phyloP scores from a whole-genome alignment of 345 rosid species.

The Aegle marmelos region DNA sequence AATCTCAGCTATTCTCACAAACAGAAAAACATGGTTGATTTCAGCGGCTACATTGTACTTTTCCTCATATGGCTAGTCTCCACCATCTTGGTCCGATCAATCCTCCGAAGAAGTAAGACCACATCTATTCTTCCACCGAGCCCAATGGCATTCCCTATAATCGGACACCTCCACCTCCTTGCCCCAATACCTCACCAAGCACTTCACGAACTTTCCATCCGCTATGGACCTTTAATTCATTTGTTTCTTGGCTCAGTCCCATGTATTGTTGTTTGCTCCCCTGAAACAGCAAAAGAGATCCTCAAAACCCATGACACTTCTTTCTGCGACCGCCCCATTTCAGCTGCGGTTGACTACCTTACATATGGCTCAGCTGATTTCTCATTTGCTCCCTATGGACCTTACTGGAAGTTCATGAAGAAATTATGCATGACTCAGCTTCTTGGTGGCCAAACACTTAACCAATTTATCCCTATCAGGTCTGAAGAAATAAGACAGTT shows the following conservation, averaged over 20 bases:
- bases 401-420: slow-evolving; percentile 74
- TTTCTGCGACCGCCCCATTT: slow-evolving; percentile 41
- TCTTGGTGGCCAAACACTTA: slow-evolving; percentile 38
- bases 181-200: slow-evolving; percentile 58
- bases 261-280: slow-evolving; percentile 53
- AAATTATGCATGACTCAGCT: slow-evolving; percentile 51
- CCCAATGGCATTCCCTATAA: slow-evolving; percentile 50
- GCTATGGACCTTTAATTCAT: slow-evolving; percentile 57
- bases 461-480: slow-evolving; percentile 19
- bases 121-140: slow-evolving; percentile 41
- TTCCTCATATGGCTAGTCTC: slow-evolving; percentile 41
- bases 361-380: slow-evolving; percentile 56
- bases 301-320: slow-evolving; percentile 61
- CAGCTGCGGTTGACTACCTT: slow-evolving; percentile 40
- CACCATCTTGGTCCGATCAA: slow-evolving; percentile 22
- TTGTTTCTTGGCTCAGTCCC: slow-evolving; percentile 55
- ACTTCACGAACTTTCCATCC: slow-evolving; percentile 51
- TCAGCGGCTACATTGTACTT: slow-evolving; percentile 32
- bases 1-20: neutral
- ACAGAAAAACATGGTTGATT: slow-evolving; percentile 22
- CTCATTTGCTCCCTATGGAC: slow-evolving; percentile 52
- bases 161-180: slow-evolving; percentile 66
- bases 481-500: slow-evolving; percentile 34
- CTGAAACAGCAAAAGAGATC: slow-evolving; percentile 54
- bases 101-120: slow-evolving; percentile 20